Evolutionary conservation across 768 basidiomycete genomes (phyloP).

Genomic region (Udeniomyces megalosporus): DNA sequence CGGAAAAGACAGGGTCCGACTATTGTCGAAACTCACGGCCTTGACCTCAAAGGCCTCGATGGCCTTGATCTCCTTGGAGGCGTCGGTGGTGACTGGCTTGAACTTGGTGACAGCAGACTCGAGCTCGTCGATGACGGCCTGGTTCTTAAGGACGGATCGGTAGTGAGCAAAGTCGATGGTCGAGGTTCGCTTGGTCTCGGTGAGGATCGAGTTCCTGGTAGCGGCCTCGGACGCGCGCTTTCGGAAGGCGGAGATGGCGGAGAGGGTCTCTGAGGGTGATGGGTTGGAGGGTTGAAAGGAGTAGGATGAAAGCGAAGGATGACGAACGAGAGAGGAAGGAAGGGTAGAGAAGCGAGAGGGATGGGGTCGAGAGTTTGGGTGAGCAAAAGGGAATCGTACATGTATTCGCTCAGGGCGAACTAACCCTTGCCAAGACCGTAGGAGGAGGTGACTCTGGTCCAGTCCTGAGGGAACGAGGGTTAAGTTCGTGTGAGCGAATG

Average conservation of each 20-base stretch:
- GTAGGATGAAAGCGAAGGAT: slow-evolving; percentile 68
- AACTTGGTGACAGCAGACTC: slow-evolving; percentile 77
- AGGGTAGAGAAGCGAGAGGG: not conserved
- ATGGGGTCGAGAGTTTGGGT: not conserved
- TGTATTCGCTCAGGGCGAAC: too few species aligned
- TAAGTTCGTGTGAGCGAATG: too few species aligned
- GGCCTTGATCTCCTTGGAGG: slow-evolving; percentile 71
- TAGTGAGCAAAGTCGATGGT: slow-evolving; percentile 84
- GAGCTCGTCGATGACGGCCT: slow-evolving; percentile 74
- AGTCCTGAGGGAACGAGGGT: slow-evolving; percentile 18
- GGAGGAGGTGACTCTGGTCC: slow-evolving; percentile 29
- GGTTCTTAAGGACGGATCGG: slow-evolving; percentile 80
- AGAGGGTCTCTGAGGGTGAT: slow-evolving; percentile 75
- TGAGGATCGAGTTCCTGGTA: slow-evolving; percentile 26
- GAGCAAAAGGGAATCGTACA: not conserved
- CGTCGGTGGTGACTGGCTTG: slow-evolving; percentile 91
- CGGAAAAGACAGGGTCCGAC: not conserved
- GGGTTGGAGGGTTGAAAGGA: too few species aligned
- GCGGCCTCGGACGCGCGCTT: slow-evolving; percentile 76
- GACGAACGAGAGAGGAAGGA: slow-evolving; percentile 30
- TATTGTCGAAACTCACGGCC: slow-evolving; percentile 47
- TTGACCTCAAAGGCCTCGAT: slow-evolving; percentile 94
- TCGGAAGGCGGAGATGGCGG: slow-evolving; percentile 84
- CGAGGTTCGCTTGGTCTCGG: slow-evolving; percentile 36
- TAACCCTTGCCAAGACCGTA: slow-evolving; percentile 31